Evolutionary conservation across 441 rosid genomes (phyloP), one percentile per base, ranked within the genome.

Genomic region (Melastoma candidum): DNA sequence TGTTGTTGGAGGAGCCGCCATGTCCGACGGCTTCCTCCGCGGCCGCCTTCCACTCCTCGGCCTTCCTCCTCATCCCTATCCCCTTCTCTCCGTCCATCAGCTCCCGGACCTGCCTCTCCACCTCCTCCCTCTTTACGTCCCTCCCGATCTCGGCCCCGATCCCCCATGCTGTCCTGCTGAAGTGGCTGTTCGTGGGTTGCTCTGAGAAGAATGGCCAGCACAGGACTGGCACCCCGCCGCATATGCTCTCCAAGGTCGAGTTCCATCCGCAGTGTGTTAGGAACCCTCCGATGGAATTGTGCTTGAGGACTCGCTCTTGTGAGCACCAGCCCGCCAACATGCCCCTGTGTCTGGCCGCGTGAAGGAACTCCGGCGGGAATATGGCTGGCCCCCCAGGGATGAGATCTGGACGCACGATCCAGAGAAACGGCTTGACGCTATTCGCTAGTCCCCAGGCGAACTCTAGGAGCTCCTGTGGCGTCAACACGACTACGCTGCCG

Each of bases 181-280:
- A 66, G 53, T 68, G 29, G 26, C 76, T 54, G 10, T 68, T 71
- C 0, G 51, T 53, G 2, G 52, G 76, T 49, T 74, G 79, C 39
- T 68, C 76, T 0, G 67, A 69, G 1, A 66, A 66, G 29, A 65
- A 74, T 1, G 74, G 74, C 74, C 70, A 68, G 44, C 66, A 65
- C 22, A 74, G 14, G 53, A 68, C 36, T 0, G 76, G 74, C 26
- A 71, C 69, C 2, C 76, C 76, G 2, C 41, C 39, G 22, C 63
- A 59, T 3, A 65, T 46, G 43, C 67, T 60, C 61, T 71, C 74
- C 44, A 74, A 12, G 0, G 53, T 70, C 1, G 78, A 74, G 48
- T 74, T 74, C 73, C 73, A 71, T 4, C 78, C 71, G 3, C 64
- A 54, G 26, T 74, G 78, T 0, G 73, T 58, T 4, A 70, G 17